These are phyloP conservation scores for Hygrophila difformis DNA, from an alignment of 257 asterid genomes.

Conservation along the genomic window DNA sequence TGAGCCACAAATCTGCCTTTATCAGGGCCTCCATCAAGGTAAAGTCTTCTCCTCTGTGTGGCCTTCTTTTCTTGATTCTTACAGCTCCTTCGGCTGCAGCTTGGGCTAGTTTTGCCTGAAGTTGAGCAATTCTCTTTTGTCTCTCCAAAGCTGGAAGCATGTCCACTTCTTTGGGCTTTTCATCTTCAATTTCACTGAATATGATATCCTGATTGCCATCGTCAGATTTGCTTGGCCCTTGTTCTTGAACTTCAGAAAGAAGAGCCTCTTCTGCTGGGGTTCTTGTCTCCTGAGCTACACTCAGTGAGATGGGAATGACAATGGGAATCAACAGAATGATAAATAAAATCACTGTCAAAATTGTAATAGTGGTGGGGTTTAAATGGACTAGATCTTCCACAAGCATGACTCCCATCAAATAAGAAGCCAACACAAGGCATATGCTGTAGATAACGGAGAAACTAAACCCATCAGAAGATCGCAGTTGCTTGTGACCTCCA, in stretches of 20 bases:
- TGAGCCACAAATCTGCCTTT: conserved; percentile 59
- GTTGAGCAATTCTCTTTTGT: conserved; percentile 43
- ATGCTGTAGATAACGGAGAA: conserved; percentile 32
- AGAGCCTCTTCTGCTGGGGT: conserved; percentile 30
- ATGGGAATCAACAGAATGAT: conserved; percentile 35
- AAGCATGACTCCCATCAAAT: conserved; percentile 50
- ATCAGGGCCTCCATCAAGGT: conserved; percentile 45
- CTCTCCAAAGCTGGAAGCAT: conserved; percentile 40
- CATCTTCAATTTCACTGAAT: conserved; percentile 49
- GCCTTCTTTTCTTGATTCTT: conserved; percentile 44
- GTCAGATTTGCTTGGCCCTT: conserved; percentile 20
- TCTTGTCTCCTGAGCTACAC: conserved; percentile 18
- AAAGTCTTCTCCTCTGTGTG: conserved; percentile 57
- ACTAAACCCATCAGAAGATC: conserved; percentile 34
- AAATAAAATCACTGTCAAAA: conserved; percentile 34
- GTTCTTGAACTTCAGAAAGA: conserved; percentile 26
- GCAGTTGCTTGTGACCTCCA: conserved; percentile 46
- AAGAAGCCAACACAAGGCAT: conserved; percentile 44
- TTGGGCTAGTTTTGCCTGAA: conserved; percentile 41
- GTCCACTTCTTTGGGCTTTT: conserved; percentile 42
- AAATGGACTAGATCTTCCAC: conserved; percentile 37
- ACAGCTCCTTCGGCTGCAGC: conserved; percentile 76
- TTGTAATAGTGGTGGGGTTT: conserved; percentile 20
- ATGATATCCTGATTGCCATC: conserved; percentile 29
- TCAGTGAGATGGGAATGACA: conserved; percentile 29